Percentiles rank a stretch among this genome's conserved stretches.
phyloP scores from a whole-genome alignment of 345 rosid species.

The Populus davidiana region DNA sequence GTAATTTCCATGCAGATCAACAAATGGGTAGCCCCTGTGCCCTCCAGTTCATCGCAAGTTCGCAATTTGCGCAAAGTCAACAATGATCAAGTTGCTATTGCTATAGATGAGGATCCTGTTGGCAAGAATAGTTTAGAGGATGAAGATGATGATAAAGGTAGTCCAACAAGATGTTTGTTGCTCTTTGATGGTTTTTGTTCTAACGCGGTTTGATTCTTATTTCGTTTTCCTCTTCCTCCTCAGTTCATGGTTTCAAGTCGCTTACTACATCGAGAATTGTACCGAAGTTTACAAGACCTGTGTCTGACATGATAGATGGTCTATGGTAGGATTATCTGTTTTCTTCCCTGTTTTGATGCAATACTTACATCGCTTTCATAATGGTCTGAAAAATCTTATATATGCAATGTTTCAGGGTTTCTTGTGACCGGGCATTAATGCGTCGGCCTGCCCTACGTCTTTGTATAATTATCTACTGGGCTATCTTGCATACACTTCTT shows the following conservation, averaged over 20 bases:
- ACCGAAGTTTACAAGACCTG: constrained; percentile 78
- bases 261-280: constrained; percentile 74
- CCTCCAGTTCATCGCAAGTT: constrained; percentile 68
- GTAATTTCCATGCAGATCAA: constrained; percentile 47
- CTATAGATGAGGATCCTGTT: constrained; percentile 56
- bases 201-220: neutral
- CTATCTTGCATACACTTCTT: constrained; percentile 71
- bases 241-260: constrained; percentile 95
- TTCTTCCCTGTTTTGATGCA: constrained; percentile 8
- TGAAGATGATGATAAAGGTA: constrained; percentile 94
- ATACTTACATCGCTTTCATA: neutral
- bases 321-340: constrained; percentile 51
- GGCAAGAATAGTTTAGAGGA: constrained; percentile 59
- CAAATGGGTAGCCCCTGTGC: constrained; percentile 59
- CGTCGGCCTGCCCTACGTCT: constrained; percentile 85
- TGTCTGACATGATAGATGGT: constrained; percentile 80
- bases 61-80: constrained; percentile 82
- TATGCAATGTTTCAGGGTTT: constrained; percentile 55
- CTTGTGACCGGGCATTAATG: constrained; percentile 93
- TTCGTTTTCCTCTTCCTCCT: neutral
- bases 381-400: neutral
- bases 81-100: constrained; percentile 86
- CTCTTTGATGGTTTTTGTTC: neutral
- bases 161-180: neutral
- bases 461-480: constrained; percentile 83